Evolutionary conservation across 345 rosid genomes (phyloP), one percentile per base, ranked within the genome.

Genomic region (Brassica carinata): DNA sequence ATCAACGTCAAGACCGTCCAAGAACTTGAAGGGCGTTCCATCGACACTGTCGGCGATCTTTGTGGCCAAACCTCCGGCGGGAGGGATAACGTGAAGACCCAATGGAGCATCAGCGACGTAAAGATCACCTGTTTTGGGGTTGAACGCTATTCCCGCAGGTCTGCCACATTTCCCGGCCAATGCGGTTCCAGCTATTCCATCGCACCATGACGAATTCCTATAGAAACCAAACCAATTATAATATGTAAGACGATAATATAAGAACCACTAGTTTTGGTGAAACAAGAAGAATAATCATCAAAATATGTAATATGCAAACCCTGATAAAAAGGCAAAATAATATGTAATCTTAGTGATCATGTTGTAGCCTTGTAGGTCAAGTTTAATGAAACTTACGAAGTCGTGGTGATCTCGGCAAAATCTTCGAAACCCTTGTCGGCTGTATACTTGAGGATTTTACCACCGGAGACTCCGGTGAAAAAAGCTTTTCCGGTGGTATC

Each of bases 91-190:
- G 19, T 80, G 78, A 8, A 88, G 79, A 8, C 91, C 89, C 57
- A 69, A 78, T 3, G 83, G 88, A 72, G 89, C 89, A 81, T 88
- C 89, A 1, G 87, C 83, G 27, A 85, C 78, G 64, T 83, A 87
- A 1, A 88, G 73, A 36, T 87, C 77, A 27, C 83, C 87, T 26
- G 77, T 84, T 15, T 68, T 43, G 33, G 51, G 33, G 77, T 75
- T 55, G 48, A 88, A 68, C 14, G 78, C 74, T 67, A 86, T 57
- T 2, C 91, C 91, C 1, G 87, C 70, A 1, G 91, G 87, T 69
- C 87, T 71, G 1, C 87, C 91, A 8, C 86, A 88, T 27, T 57
- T 81, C 4, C 30, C 23, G 58, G 81, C 77, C 8, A 76, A 64
- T 8, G 75, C 74, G 13, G 77, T 81, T 84, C 83, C 89, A 2